Base-by-base conservation (phyloP, 2,329 filamentous ascomycete species). In the Aspergillus sp. region DNA sequence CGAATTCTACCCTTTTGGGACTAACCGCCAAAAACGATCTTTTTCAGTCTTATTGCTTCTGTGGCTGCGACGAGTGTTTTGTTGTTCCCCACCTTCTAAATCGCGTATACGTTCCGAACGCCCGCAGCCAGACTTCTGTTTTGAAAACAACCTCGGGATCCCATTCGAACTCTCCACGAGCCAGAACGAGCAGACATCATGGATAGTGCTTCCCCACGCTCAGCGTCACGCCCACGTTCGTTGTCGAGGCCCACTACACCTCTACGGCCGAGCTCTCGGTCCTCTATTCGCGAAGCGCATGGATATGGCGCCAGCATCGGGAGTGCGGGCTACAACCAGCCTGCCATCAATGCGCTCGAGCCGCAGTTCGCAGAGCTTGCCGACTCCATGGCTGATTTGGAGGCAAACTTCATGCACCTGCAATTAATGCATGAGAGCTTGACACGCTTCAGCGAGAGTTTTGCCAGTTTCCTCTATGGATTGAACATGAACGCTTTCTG, bases 401-500 rank as follows among this genome's bases (percentile, higher is more conserved):
- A 99, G 79, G 91, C 92, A 59, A 98, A 99, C 74, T 92, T 98
- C 80, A 91, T 96, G 88, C 92, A 97, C 72, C 87, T 99, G 64
- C 93, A 98, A 74, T 80, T 97, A 62, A 96, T 99, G 88, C 92
- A 99, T 71, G 93, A 98, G 79, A 96, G 91, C 68, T 77, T 99
- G 64, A 86, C 91, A 22, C 86, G 95, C 24, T 99, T 99, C 76
- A 93, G 89, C 74, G 95, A 99, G 81, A 96, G 90, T 70, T 99
- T 99, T 75, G 92, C 92, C 1, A 91, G 89, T 66, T 98, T 99
- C 68, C 78, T 99, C 45, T 99, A 98, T 68, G 95, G 95, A 2
- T 75, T 99, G 72, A 98, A 98, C 71, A 97, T 99, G 93, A 98
- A 97, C 74, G 95, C 95, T 1, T 99, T 98, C 73, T 98, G 93